Base-by-base conservation (phyloP, 2,329 filamentous ascomycete genomes). In the Trichoderma harzianum region DNA sequence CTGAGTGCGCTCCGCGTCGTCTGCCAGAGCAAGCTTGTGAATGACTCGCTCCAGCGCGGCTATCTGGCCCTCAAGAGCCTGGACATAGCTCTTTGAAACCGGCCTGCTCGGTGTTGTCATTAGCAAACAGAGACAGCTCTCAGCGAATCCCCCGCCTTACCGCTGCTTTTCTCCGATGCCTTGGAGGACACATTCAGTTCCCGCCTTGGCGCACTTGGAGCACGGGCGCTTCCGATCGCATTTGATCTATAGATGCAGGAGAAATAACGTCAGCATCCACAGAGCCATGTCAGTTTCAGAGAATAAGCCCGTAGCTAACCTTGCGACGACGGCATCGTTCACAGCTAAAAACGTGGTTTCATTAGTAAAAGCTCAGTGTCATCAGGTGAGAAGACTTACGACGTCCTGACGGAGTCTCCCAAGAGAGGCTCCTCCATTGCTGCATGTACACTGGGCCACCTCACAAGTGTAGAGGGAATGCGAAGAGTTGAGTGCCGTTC, bases 211-310 rank as follows among this genome's bases (percentile, higher is more conserved):
- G 74, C 86, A 88, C 72, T 83, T 84, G 36, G 82, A 83, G 75
- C 86, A 88, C 14, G 86, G 86, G 16, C 82, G 78, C 60, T 82
- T 82, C 4, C 86, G 83, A 75, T 87, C 84, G 76, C 86, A 88
- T 79, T 86, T 88, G 47, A 88, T 84, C 81, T 87, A 62, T 11
- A 16, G 65, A 32, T 8, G 63, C 10, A 2, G 32, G 11, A 39
- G 10, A 28, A 43, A 7, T 21, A 32, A 26, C 18, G 28, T 30
- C 39, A 82, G 74, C 81, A 80, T 69, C 57, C 26, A n/a, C 1
- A 43, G 7, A 10, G 14, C 26, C 32, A 26, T 12, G 4, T 5
- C 11, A 62, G 3, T 8, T 51, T 26, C 16, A 16, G 16, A 3
- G n/a, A 18, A 51, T n/a, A 16, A n/a, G 21, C 11, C n/a, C 24